These are phyloP conservation scores for Pseudonitzschia multiseries DNA, from an alignment of 108 stramenopile genomes.

Conservation along the genomic window DNA sequence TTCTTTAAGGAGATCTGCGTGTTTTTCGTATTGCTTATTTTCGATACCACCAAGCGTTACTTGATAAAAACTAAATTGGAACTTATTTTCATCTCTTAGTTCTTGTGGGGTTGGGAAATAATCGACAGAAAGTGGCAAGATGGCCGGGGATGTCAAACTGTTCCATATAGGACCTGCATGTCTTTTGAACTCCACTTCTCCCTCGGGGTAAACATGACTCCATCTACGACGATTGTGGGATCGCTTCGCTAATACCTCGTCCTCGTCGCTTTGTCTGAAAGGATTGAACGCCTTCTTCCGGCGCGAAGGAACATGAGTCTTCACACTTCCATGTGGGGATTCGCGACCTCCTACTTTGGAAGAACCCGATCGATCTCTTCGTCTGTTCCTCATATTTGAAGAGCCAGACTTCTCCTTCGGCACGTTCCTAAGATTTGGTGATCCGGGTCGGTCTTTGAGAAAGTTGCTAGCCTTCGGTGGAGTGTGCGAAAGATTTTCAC, in stretches of 20 bases:
- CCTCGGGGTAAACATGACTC: constrained; percentile 94
- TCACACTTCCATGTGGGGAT: constrained; percentile 14
- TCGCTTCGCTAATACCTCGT: constrained; percentile 82
- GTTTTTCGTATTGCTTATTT: constrained; percentile 65
- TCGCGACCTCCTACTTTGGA: background rate
- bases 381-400: background rate
- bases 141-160: constrained; percentile 93
- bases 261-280: constrained; percentile 89
- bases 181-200: constrained; percentile 81
- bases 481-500: constrained; percentile 1
- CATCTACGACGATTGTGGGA: constrained; percentile 97
- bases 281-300: constrained; percentile 84
- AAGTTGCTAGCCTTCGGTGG: constrained; percentile 10
- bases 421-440: constrained; percentile 2
- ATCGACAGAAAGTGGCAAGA: constrained; percentile 95
- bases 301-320: constrained; percentile 14
- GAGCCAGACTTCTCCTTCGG: background rate
- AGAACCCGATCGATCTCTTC: constrained; percentile 8
- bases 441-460: constrained; percentile 4
- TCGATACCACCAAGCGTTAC: constrained; percentile 77
- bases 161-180: constrained; percentile 95
- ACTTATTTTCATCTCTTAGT: constrained; percentile 61
- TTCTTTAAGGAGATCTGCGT: constrained; percentile 82
- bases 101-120: constrained; percentile 91
- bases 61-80: constrained; percentile 69